phyloP scores from a whole-genome alignment of 176 grass and related monocot species.

The Oropetium thomaeum region DNA sequence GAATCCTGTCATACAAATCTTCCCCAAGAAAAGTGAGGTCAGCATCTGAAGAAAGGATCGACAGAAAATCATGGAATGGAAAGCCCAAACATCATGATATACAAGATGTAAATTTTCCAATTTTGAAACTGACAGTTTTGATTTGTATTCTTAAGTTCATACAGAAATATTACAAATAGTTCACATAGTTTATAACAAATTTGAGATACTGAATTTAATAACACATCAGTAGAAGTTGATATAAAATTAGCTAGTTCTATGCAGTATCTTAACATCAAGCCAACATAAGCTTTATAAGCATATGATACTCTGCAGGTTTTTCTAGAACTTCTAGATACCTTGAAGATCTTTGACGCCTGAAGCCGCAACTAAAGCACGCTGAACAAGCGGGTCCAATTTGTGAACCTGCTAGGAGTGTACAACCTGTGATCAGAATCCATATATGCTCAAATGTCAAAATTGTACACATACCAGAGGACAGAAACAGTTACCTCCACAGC shows the following conservation, averaged over 20 bases:
- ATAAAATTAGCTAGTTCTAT: not conserved
- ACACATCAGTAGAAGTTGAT: not conserved
- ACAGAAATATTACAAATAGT: constrained; percentile 15
- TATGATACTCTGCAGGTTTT: constrained; percentile 1
- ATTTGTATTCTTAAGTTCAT: not conserved
- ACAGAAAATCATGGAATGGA: not conserved
- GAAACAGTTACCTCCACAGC: constrained; percentile 62
- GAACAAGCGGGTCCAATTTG: constrained; percentile 66
- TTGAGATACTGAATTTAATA: constrained; percentile 13
- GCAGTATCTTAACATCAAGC: constrained; percentile 1
- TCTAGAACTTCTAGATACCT: constrained; percentile 48
- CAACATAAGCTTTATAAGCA: not conserved
- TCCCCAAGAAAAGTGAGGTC: constrained; percentile 43
- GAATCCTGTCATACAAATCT: constrained; percentile 82
- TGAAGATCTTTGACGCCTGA: constrained; percentile 63
- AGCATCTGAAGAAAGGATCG: constrained; percentile 26
- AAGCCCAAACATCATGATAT: not conserved
- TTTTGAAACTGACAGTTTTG: not conserved
- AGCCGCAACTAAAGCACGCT: constrained; percentile 54
- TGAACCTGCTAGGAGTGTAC: constrained; percentile 49
- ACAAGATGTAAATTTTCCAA: constrained; percentile 1
- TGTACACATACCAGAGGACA: not conserved
- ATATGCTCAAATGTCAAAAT: constrained; percentile 9
- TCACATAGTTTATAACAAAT: not conserved
- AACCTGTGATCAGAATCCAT: constrained; percentile 28